Evolutionary conservation across 179 eudicot species (phyloP).

Genomic region (Beta lomatogona): DNA sequence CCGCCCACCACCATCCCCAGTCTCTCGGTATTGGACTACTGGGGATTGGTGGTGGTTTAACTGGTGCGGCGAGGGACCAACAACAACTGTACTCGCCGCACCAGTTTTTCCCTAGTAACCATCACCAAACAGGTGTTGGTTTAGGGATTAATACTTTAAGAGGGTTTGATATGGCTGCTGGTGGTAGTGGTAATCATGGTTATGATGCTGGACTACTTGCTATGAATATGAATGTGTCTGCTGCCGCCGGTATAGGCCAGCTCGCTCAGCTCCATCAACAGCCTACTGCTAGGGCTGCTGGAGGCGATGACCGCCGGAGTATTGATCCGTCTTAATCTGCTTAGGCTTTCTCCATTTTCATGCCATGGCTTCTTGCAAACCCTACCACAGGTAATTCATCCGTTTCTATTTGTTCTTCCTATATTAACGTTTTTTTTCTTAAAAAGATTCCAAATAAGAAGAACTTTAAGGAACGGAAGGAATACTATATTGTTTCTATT

Average conservation of each 20-base stretch:
- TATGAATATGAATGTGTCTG: constrained; percentile 56
- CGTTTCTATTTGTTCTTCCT: too few species aligned
- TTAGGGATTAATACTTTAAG: constrained; percentile 37
- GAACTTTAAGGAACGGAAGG: too few species aligned
- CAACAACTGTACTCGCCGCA: constrained; percentile 45
- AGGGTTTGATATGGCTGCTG: constrained; percentile 43
- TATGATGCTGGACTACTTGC: constrained; percentile 47
- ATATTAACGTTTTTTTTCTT: too few species aligned
- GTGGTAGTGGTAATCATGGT: constrained; percentile 16
- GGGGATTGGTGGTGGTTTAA: constrained; percentile 34
- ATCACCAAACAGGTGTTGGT: constrained; percentile 21
- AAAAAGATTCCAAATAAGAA: too few species aligned
- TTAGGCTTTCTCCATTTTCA: constrained; percentile 26
- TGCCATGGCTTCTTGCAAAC: constrained; percentile 26
- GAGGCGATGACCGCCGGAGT: constrained; percentile 54
- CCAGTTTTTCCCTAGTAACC: constrained; percentile 55
- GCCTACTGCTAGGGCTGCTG: constrained; percentile 51
- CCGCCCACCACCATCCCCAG: constrained; percentile 41
- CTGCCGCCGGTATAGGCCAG: constrained; percentile 36
- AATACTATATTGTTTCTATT: too few species aligned
- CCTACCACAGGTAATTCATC: constrained; percentile 36
- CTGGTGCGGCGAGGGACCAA: constrained; percentile 32
- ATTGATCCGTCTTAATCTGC: constrained; percentile 56
- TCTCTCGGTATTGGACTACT: constrained; percentile 43
- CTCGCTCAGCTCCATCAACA: constrained; percentile 50